These are phyloP conservation scores for Aureobasidium vineae DNA, from an alignment of 2,329 filamentous ascomycete species.

Conservation along the genomic window DNA sequence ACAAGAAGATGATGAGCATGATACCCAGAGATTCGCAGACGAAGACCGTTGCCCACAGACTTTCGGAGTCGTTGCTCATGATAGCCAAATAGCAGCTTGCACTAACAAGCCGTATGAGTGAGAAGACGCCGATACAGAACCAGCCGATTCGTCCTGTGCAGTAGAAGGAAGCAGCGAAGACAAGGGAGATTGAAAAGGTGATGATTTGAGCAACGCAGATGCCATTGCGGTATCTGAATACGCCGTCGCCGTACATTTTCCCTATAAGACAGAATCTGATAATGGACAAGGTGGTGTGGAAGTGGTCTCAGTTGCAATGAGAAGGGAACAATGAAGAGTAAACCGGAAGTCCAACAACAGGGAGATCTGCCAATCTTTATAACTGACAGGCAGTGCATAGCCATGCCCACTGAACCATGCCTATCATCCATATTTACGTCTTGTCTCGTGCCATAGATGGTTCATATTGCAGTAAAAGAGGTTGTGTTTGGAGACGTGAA, in stretches of 20 bases:
- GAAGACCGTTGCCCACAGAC: not conserved
- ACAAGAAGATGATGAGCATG: not conserved
- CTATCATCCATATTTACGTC: not conserved
- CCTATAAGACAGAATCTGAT: not conserved
- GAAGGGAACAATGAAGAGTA: not conserved
- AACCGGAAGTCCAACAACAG: not conserved
- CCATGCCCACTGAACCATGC: not conserved
- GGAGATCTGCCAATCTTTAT: not conserved
- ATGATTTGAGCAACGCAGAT: conserved; percentile 1
- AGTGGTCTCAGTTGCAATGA: not conserved
- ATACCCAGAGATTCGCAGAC: not conserved
- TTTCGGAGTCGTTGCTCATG: not conserved
- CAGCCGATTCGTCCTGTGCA: not conserved
- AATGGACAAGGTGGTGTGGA: not conserved
- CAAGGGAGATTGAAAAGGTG: not conserved
- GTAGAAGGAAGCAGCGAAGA: not conserved
- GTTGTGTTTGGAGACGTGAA: not conserved
- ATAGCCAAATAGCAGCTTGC: not conserved
- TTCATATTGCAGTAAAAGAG: not conserved
- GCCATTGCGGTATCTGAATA: not conserved
- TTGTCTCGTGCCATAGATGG: not conserved
- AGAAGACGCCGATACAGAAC: not conserved
- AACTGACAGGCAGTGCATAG: not conserved
- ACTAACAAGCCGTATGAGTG: not conserved
- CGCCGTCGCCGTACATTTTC: conserved; percentile 17